A percentile compares a stretch with the other conserved stretches of the same genome.
Conservation (phyloP, 2,329 filamentous ascomycete genomes). For the Colletotrichum incanum region DNA sequence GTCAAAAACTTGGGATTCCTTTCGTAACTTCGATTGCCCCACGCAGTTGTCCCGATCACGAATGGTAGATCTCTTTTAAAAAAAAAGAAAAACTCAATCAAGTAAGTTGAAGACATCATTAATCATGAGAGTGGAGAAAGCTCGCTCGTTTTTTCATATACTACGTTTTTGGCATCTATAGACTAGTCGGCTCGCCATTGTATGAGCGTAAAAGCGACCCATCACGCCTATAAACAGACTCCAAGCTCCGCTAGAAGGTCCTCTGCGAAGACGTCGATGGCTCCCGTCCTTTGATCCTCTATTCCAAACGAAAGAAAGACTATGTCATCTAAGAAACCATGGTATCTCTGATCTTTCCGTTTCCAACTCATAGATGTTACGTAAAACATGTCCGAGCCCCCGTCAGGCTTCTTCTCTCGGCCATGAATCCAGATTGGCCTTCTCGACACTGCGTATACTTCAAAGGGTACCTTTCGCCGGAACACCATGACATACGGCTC, state of each 20-base stretch:
- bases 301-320: slow-evolving; percentile 70
- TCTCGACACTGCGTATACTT: slow-evolving; percentile 63
- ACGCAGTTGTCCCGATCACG: not conserved
- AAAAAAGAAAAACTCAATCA: too few relatives aligned
- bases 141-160: not conserved
- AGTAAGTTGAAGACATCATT: too few relatives aligned
- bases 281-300: slow-evolving; percentile 65
- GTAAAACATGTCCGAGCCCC: slow-evolving; percentile 70
- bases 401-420: slow-evolving; percentile 52
- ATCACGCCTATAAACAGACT: slow-evolving; percentile 13
- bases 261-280: slow-evolving; percentile 66
- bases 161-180: too few relatives aligned
- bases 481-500: slow-evolving; percentile 71
- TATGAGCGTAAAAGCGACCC: not conserved
- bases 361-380: slow-evolving; percentile 73
- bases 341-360: slow-evolving; percentile 61
- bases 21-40: not conserved
- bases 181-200: not conserved
- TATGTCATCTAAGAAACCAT: slow-evolving; percentile 71
- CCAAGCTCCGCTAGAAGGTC: slow-evolving; percentile 61
- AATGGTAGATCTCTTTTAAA: too few relatives aligned
- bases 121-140: too few relatives aligned
- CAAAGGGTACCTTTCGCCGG: slow-evolving; percentile 63
- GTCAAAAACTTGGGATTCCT: not conserved
- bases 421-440: slow-evolving; percentile 72